Evolutionary conservation across 257 asterid species (phyloP), one percentile per base, ranked within the genome.

Genomic region (Pogostemon cablin): DNA sequence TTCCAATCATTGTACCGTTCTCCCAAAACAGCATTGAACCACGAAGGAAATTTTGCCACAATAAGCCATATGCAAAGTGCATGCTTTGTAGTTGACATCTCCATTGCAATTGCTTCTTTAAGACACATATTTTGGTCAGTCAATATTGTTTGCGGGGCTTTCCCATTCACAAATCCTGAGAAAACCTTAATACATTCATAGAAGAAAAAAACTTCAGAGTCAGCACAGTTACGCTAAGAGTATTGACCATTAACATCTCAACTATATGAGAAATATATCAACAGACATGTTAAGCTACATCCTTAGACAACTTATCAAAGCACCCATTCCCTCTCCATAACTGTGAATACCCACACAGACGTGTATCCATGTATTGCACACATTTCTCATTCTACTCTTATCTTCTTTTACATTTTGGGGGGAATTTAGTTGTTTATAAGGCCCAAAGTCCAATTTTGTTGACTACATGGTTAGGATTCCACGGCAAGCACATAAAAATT

Each of bases 1-100:
- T 91, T 95, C 99, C 99, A 95, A 38, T 86, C 97, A 65, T 81
- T 91, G 86, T 95, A 95, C 12, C 96, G 93, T 69, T 89, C 98
- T 60, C 99, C 98, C 75, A 95, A 76, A 37, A 89, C 86, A 49
- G 99, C 93, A 78, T 91, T 95, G 80, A 95, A 95, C 99, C 99
- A 95, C 32, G 99, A 95, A 0, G 99, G 99, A 58, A 89, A 91
- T 80, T 91, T 95, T 3, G 95, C 86, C 71, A 89, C 93, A 17
- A 92, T 88, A 76, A 87, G 95, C 99, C 98, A 89, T 73, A 95
- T 89, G 80, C 99, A 95, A 71, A 95, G 96, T 44, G 98, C 98
- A 69, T 95, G 98, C 82, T 88, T 95, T 47, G 95, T 81, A 63
- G 88, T 78, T 15, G 95, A 95, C 93, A 95, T 78, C 86, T 88